These are phyloP conservation scores for Botrytis sinoallii DNA, from an alignment of 2,329 filamentous ascomycete genomes.

Conservation along the genomic window DNA sequence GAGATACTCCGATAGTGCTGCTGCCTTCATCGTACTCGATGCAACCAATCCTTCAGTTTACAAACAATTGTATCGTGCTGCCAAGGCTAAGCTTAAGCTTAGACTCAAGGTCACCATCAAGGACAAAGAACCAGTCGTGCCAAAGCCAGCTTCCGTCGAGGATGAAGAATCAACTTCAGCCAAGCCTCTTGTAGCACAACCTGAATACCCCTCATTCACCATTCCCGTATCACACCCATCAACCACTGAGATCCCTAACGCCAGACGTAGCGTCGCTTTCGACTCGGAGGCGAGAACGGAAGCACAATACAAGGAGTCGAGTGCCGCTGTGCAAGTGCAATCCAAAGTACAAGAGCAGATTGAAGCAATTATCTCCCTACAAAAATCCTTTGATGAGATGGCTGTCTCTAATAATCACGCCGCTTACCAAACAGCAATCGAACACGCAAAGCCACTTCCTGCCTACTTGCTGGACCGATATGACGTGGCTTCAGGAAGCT, in stretches of 20 bases:
- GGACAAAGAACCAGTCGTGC: slow-evolving; percentile 36
- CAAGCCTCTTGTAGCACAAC: slow-evolving; percentile 25
- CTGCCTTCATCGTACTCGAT: slow-evolving; percentile 75
- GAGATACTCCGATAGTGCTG: slow-evolving; percentile 92
- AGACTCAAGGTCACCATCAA: slow-evolving; percentile 70
- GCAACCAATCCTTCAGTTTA: slow-evolving; percentile 76
- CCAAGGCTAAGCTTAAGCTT: slow-evolving; percentile 97
- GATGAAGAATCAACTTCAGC: slow-evolving; percentile 41
- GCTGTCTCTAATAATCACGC: background rate
- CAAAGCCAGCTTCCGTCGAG: slow-evolving; percentile 47
- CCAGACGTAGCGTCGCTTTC: background rate
- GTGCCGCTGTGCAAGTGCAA: background rate
- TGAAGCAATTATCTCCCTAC: slow-evolving; percentile 31
- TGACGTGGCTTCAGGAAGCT: background rate
- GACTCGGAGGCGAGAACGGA: background rate
- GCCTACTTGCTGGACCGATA: background rate
- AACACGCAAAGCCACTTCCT: background rate
- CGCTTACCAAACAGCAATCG: slow-evolving; percentile 21
- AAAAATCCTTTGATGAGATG: slow-evolving; percentile 33
- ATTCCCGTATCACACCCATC: background rate
- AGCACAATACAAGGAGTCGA: background rate
- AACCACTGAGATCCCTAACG: background rate
- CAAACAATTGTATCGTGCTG: slow-evolving; percentile 94
- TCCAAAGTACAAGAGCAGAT: background rate
- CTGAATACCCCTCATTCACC: background rate